phyloP scores from a whole-genome alignment of 2,329 filamentous ascomycete species.

The Sclerotinia spermophila region DNA sequence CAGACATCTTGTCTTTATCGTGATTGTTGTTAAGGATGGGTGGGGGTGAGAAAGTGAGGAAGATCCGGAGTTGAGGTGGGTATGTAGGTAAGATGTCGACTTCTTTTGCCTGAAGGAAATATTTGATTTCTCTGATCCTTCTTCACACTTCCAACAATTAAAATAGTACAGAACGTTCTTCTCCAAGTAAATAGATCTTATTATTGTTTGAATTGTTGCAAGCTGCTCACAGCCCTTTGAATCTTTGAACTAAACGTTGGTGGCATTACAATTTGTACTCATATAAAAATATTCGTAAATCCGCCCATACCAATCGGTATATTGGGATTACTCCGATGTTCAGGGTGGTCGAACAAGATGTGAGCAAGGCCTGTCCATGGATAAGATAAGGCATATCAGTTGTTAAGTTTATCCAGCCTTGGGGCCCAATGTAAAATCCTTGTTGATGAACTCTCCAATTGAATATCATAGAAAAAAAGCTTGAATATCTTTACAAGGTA shows the following conservation, averaged over 20 bases:
- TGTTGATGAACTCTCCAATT: conserved; percentile 8
- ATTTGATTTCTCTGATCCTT: neutral
- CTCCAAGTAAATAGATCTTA: neutral
- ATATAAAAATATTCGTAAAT: conserved; percentile 16
- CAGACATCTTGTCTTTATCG: conserved; percentile 22
- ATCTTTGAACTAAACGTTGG: neutral
- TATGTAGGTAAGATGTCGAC: conserved; percentile 1
- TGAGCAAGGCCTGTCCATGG: neutral
- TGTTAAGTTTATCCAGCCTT: neutral
- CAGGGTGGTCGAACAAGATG: neutral
- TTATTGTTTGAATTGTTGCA: neutral
- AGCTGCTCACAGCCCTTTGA: neutral
- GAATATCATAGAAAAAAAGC: conserved; percentile 1
- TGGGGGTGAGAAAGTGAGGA: conserved; percentile 1
- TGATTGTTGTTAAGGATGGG: neutral
- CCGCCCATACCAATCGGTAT: conserved; percentile 13
- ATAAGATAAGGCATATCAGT: conserved; percentile 17
- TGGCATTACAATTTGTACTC: neutral
- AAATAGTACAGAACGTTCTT: neutral
- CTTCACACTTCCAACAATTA: neutral
- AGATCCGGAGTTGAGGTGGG: conserved; percentile 7
- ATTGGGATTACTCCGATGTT: conserved; percentile 7
- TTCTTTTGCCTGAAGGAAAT: conserved; percentile 7
- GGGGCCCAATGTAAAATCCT: conserved; percentile 9
- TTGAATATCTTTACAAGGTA: conserved; percentile 11